Base-by-base conservation (phyloP, 495 filamentous ascomycete genomes). In the Lophium mytilinum region DNA sequence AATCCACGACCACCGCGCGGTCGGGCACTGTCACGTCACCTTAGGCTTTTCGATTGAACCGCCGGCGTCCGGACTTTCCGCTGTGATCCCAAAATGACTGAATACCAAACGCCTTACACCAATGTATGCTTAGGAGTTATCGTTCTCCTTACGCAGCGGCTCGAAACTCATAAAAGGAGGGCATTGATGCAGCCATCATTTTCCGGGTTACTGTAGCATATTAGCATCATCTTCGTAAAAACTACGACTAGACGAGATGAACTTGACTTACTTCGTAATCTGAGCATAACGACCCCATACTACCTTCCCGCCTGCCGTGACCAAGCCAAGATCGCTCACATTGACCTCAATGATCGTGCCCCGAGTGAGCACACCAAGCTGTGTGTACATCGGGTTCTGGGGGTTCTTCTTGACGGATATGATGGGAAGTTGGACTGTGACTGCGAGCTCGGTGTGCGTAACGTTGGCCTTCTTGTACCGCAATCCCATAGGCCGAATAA, bases 351-450 rank as follows among this genome's bases (percentile, higher is more conserved):
- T 67, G 37, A 67, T 52, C 36, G 50, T 50, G 35, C 34, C 24
- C 75, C 91, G 93, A 33, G 89, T 95, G 62, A 98, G 68, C 7
- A 97, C 93, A 56, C 93, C 93, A 15, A 97, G 77, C 64, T 95
- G 92, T 4, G 94, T 97, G 71, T 89, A 97, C 70, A 96, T 82
- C 1, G 89, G 90, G 68, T 88, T 91, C 75, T 93, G 88, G 10
- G 93, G 93, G 75, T 96, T 98, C 85, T 99, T 97, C 80, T 97
- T 97, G 62, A 99, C 93, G 42, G 79, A 55, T 51, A 98, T 80
- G 55, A 98, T 96, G 14, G 92, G 93, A 17, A 98, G 74, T 64
- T 98, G 91, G 9, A 97, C 88, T 3, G 90, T 95, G 14, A 95
- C 90, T 48, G 80, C 84, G 11, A 96, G 72, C 69, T 93, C 87